phyloP scores from a whole-genome alignment of 2,329 filamentous ascomycete genomes.

The Berkeleyomyces basicola region DNA sequence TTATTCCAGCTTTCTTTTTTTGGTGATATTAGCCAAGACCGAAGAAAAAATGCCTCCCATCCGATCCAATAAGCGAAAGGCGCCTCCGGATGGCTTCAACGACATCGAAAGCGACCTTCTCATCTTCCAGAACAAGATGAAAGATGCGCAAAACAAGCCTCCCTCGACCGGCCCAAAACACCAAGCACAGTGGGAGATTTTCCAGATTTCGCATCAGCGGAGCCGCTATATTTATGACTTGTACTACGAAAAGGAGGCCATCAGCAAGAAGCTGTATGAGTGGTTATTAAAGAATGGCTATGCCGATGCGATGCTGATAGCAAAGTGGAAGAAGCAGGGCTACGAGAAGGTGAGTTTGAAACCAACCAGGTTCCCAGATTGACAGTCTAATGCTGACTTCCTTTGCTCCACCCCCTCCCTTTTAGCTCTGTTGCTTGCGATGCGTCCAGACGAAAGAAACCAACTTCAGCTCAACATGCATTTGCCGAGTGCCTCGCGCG shows the following conservation, averaged over 20 bases:
- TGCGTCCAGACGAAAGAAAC: conserved; percentile 99
- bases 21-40: conserved; percentile 5
- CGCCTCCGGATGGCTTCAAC: conserved; percentile 70
- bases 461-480: conserved; percentile 94
- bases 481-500: conserved; percentile 82
- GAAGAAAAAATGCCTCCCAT: conserved; percentile 54
- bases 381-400: conserved; percentile 6
- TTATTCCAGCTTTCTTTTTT: neutral
- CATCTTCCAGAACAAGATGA: conserved; percentile 82
- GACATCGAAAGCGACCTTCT: conserved; percentile 78
- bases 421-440: conserved; percentile 73
- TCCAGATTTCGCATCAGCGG: conserved; percentile 90
- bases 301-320: conserved; percentile 86
- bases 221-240: conserved; percentile 89
- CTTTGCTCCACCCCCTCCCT: neutral
- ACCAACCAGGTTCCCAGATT: neutral
- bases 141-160: conserved; percentile 83
- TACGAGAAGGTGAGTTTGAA: conserved; percentile 68
- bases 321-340: conserved; percentile 99
- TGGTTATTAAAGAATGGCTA: conserved; percentile 95
- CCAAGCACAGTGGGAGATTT: conserved; percentile 91
- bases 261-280: conserved; percentile 81
- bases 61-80: conserved; percentile 60
- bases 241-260: conserved; percentile 95
- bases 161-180: conserved; percentile 65